Conservation (phyloP, 495 filamentous ascomycete genomes). For the Melanomma pulvis-pyrius region DNA sequence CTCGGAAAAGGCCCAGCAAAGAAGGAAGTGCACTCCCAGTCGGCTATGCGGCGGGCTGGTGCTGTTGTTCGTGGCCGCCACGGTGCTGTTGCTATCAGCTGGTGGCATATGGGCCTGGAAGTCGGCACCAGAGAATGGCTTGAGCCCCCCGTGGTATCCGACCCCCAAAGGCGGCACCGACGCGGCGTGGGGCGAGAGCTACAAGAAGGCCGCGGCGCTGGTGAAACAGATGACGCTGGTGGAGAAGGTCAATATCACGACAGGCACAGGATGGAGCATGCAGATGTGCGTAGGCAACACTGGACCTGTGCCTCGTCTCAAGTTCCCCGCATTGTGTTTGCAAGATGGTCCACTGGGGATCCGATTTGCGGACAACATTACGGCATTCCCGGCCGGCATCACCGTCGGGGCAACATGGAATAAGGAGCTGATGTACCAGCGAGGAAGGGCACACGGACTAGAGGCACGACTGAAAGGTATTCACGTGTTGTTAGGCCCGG, state of each 20-base stretch:
- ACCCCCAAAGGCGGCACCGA: slow-evolving; percentile 79
- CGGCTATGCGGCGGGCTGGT: slow-evolving; percentile 41
- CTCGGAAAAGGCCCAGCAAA: slow-evolving; percentile 3
- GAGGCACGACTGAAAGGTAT: slow-evolving; percentile 74
- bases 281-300: slow-evolving; percentile 91
- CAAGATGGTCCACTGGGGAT: slow-evolving; percentile 90
- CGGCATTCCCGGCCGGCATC: slow-evolving; percentile 81
- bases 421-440: slow-evolving; percentile 71
- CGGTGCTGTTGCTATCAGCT: slow-evolving; percentile 42
- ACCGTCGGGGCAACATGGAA: slow-evolving; percentile 91
- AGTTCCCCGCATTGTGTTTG: slow-evolving; percentile 83
- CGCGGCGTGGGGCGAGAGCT: slow-evolving; percentile 72
- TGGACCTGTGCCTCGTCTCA: slow-evolving; percentile 49
- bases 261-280: slow-evolving; percentile 89
- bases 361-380: slow-evolving; percentile 73
- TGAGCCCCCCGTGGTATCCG: slow-evolving; percentile 82
- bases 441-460: slow-evolving; percentile 66
- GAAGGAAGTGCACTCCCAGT: slow-evolving; percentile 32
- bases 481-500: slow-evolving; percentile 74
- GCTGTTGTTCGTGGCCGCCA: slow-evolving; percentile 38
- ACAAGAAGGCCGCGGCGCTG: slow-evolving; percentile 76
- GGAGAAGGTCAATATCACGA: slow-evolving; percentile 95
- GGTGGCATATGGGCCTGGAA: slow-evolving; percentile 48
- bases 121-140: slow-evolving; percentile 43
- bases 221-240: slow-evolving; percentile 81